Conservation (phyloP, 2,329 filamentous ascomycete genomes). For the Biscogniauxia mediterranea region DNA sequence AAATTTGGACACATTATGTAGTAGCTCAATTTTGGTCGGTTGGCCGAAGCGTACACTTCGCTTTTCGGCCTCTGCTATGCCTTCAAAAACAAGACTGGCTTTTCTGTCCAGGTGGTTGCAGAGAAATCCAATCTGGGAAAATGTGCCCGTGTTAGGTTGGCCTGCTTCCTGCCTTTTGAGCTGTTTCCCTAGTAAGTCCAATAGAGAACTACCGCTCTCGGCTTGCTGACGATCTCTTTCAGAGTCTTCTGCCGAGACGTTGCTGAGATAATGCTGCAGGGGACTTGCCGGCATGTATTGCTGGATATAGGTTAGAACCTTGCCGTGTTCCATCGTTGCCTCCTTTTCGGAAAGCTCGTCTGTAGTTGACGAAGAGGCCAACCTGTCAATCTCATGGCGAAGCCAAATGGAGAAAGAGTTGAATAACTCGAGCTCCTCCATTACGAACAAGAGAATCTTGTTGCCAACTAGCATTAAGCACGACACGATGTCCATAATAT, state of each 20-base stretch:
- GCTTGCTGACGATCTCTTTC: constrained; percentile 44
- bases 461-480: constrained; percentile 75
- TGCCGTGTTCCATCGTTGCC: constrained; percentile 68
- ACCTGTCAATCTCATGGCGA: constrained; percentile 75
- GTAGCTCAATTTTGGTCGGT: constrained; percentile 45
- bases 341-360: constrained; percentile 79
- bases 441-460: constrained; percentile 66
- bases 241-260: constrained; percentile 50
- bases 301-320: constrained; percentile 76
- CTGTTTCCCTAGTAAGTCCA: constrained; percentile 50
- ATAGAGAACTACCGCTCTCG: constrained; percentile 44
- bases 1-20: constrained; percentile 45
- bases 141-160: constrained; percentile 46
- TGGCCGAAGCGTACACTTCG: constrained; percentile 67
- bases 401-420: constrained; percentile 80
- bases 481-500: constrained; percentile 67
- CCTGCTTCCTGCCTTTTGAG: constrained; percentile 46
- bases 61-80: constrained; percentile 68
- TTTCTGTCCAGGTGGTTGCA: constrained; percentile 57
- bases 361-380: constrained; percentile 61
- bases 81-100: constrained; percentile 60
- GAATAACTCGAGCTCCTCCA: constrained; percentile 78
- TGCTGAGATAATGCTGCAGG: constrained; percentile 59
- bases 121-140: constrained; percentile 64
- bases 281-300: constrained; percentile 66